Conservation (phyloP, 2,329 filamentous ascomycete genomes). For the Pestalotiopsis sp. region DNA sequence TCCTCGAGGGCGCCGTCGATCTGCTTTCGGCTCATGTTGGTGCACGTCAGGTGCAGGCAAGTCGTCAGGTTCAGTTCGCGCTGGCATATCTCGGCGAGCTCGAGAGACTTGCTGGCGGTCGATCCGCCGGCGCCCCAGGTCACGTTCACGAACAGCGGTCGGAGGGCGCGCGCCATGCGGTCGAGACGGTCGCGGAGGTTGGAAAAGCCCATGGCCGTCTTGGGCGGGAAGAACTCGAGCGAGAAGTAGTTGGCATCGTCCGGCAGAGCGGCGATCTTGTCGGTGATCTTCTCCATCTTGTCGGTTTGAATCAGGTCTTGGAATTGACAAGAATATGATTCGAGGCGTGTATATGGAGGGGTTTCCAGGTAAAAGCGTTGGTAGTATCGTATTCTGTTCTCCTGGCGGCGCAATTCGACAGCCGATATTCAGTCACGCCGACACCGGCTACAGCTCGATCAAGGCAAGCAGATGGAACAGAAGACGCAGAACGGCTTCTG, state of each 20-base stretch:
- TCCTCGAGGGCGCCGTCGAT: slow-evolving; percentile 90
- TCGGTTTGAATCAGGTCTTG: not conserved
- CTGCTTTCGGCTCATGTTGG: slow-evolving; percentile 88
- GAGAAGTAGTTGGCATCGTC: slow-evolving; percentile 86
- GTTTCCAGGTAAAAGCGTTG: not conserved
- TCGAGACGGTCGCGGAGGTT: slow-evolving; percentile 92
- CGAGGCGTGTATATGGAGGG: not conserved
- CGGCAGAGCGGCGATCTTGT: slow-evolving; percentile 91
- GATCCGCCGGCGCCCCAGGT: slow-evolving; percentile 97
- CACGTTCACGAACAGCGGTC: slow-evolving; percentile 93
- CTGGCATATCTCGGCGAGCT: slow-evolving; percentile 94
- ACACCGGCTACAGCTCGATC: not conserved
- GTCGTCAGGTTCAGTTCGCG: slow-evolving; percentile 90
- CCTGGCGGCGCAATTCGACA: not conserved
- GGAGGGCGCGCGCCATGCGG: slow-evolving; percentile 89
- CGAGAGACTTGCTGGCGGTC: slow-evolving; percentile 86
- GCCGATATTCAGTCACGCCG: not conserved
- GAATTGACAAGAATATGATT: not conserved
- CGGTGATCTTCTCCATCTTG: slow-evolving; percentile 83
- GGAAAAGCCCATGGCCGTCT: slow-evolving; percentile 92
- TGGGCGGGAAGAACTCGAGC: slow-evolving; percentile 98
- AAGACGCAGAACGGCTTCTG: not conserved
- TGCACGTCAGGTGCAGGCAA: slow-evolving; percentile 94
- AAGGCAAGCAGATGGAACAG: not conserved
- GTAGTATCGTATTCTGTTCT: not conserved